These are phyloP conservation scores for Durusdinium trenchii DNA, from an alignment of 73 alveolate species.

Conservation along the genomic window DNA sequence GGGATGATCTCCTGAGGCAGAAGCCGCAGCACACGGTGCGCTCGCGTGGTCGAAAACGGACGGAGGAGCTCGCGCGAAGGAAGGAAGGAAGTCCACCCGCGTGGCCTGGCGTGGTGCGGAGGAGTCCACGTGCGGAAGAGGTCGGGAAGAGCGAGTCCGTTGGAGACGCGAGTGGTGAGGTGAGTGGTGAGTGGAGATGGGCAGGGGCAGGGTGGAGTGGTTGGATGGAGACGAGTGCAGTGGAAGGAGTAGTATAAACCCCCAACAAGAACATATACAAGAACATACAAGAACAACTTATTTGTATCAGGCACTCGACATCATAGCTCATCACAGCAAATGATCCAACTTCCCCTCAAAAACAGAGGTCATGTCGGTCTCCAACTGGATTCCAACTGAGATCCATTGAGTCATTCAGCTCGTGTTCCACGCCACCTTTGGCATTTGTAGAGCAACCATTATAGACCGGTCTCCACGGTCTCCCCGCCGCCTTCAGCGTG, in stretches of 20 bases:
- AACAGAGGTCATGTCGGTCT: not conserved
- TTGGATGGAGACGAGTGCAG: no score
- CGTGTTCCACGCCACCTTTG: not conserved
- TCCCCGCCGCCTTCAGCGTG: conserved; percentile 68
- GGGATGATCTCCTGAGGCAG: conserved; percentile 87
- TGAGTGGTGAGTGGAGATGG: no score
- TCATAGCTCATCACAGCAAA: not conserved
- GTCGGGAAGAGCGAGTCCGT: not conserved
- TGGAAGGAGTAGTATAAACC: no score
- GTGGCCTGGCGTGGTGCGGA: not conserved
- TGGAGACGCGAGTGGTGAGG: no score
- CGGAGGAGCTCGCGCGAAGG: not conserved
- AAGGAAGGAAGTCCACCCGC: not conserved
- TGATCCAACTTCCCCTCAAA: not conserved
- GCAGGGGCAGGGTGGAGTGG: no score
- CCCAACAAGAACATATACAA: no score
- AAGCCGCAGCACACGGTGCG: not conserved
- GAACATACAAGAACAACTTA: no score
- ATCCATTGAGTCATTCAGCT: not conserved
- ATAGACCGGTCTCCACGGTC: not conserved
- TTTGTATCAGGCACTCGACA: no score
- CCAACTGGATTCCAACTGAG: not conserved
- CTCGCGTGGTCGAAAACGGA: not conserved
- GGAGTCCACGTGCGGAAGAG: not conserved
- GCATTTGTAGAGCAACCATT: not conserved